Evolutionary conservation across 2,329 filamentous ascomycete genomes (phyloP).

Genomic region (Botrytis medusae): DNA sequence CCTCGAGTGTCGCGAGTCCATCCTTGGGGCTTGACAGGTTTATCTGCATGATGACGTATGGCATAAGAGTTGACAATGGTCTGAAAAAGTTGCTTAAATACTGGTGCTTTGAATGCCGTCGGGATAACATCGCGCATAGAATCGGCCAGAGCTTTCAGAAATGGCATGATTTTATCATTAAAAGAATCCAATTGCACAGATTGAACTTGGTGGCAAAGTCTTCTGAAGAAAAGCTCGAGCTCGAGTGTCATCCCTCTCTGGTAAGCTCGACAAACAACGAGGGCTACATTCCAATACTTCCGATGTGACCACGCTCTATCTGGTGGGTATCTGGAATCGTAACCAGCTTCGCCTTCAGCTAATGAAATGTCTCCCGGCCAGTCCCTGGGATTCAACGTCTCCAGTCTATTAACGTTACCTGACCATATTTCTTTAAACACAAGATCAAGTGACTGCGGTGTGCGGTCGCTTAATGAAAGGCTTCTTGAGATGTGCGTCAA

Average conservation of each 20-base stretch:
- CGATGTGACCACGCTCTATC: background rate
- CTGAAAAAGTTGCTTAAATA: background rate
- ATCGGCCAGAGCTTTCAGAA: background rate
- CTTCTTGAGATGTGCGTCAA: background rate
- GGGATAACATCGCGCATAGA: background rate
- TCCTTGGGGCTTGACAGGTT: background rate
- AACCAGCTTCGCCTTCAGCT: background rate
- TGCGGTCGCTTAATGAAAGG: background rate
- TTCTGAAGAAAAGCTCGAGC: background rate
- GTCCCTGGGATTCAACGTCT: background rate
- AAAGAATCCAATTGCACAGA: background rate
- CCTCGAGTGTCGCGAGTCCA: background rate
- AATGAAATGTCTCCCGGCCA: background rate
- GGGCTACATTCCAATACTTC: background rate
- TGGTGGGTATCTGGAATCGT: background rate
- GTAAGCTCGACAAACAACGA: background rate
- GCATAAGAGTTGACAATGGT: background rate
- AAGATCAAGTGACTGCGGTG: background rate
- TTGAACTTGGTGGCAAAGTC: background rate
- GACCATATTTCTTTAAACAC: background rate
- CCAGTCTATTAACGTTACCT: background rate
- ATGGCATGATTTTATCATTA: background rate
- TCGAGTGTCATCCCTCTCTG: background rate
- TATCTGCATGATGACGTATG: no score
- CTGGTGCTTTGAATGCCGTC: background rate